Evolutionary conservation across 1,139 yeast genomes (phyloP).

Genomic region (Zygosaccharomyces sapae): DNA sequence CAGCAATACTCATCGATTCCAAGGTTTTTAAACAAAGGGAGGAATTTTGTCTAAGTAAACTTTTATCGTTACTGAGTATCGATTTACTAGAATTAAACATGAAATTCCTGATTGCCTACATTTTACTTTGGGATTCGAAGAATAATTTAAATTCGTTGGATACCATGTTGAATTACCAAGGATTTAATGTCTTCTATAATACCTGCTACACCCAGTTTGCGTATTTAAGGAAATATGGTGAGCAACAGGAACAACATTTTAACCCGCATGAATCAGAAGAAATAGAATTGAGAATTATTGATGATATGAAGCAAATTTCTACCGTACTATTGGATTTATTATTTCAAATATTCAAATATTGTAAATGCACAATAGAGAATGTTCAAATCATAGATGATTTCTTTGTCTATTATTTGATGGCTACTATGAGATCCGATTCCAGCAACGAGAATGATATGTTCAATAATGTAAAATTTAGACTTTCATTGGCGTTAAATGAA

Average conservation of each 20-base stretch:
- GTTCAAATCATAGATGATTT: slow-evolving; percentile 48
- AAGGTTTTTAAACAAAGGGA: slow-evolving; percentile 37
- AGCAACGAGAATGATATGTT: slow-evolving; percentile 51
- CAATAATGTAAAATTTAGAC: slow-evolving; percentile 68
- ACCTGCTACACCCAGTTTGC: slow-evolving; percentile 40
- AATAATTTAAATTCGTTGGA: slow-evolving; percentile 42
- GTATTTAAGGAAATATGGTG: slow-evolving; percentile 32
- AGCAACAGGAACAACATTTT: slow-evolving; percentile 17
- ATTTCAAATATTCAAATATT: slow-evolving; percentile 50
- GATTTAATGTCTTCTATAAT: slow-evolving; percentile 43
- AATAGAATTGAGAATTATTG: slow-evolving; percentile 31
- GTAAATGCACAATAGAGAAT: slow-evolving; percentile 43
- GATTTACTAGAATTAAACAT: slow-evolving; percentile 40
- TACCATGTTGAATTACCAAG: slow-evolving; percentile 48
- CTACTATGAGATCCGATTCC: slow-evolving; percentile 41
- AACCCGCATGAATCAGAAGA: slow-evolving; percentile 30
- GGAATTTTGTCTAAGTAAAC: slow-evolving; percentile 45
- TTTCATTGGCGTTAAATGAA: slow-evolving; percentile 73
- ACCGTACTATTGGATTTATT: slow-evolving; percentile 49
- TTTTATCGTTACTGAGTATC: slow-evolving; percentile 42
- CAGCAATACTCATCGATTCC: slow-evolving; percentile 37
- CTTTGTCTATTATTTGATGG: slow-evolving; percentile 47
- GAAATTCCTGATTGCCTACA: slow-evolving; percentile 46
- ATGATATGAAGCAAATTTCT: slow-evolving; percentile 38
- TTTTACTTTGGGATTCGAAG: slow-evolving; percentile 47